Evolutionary conservation across 768 basidiomycete genomes (phyloP).

Genomic region (Obba rivulosa): DNA sequence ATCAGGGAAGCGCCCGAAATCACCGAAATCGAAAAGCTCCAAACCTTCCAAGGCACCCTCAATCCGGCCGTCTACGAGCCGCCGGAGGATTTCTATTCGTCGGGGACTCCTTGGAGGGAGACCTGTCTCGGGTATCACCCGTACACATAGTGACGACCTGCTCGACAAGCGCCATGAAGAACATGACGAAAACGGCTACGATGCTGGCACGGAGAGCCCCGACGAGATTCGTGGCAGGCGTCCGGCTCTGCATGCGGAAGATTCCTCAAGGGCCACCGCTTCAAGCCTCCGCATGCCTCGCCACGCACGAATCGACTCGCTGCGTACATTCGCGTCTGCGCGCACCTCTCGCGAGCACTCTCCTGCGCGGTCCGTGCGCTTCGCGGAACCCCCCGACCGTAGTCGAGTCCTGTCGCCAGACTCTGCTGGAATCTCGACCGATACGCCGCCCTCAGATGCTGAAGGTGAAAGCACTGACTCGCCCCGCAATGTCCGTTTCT

Average conservation of each 20-base stretch:
- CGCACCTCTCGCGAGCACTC: constrained; percentile 33
- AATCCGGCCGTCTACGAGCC: constrained; percentile 5
- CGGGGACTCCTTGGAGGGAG: constrained; percentile 12
- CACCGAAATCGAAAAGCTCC: constrained; percentile 16
- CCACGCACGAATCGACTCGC: constrained; percentile 26
- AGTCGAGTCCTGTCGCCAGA: constrained; percentile 14
- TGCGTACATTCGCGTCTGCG: constrained; percentile 16
- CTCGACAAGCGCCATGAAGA: constrained; percentile 1
- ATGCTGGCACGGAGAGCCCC: constrained; percentile 8
- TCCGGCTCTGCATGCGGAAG: not conserved
- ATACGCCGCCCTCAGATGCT: constrained; percentile 16
- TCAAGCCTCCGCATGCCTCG: constrained; percentile 11
- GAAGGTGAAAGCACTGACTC: constrained; percentile 13
- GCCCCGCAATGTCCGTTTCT: constrained; percentile 17
- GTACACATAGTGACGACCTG: constrained; percentile 10
- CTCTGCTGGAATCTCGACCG: constrained; percentile 16
- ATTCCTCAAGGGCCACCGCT: not conserved
- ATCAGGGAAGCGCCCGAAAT: constrained; percentile 9
- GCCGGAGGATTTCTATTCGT: constrained; percentile 11
- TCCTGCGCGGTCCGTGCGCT: constrained; percentile 43
- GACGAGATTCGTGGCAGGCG: constrained; percentile 19
- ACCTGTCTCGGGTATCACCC: constrained; percentile 6
- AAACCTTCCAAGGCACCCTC: constrained; percentile 5
- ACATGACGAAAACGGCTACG: constrained; percentile 2
- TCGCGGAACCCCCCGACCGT: constrained; percentile 31